Evolutionary conservation across 139 green algal genomes (phyloP), one percentile per base, ranked within the genome.

Genomic region (Picochlorum costavermella): DNA sequence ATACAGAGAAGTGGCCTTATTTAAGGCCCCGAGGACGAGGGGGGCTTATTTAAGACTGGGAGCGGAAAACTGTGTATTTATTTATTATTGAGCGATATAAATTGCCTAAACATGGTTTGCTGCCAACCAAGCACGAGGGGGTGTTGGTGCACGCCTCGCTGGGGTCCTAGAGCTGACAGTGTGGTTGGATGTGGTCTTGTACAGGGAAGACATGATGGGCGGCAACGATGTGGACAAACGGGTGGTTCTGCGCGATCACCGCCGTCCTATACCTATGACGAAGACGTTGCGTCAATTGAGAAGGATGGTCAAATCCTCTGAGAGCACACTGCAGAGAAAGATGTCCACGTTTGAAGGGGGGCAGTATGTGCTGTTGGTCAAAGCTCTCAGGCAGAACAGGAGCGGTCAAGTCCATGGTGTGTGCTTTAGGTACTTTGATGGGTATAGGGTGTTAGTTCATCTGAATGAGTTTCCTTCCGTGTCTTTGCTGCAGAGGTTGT

Each of bases 161-260:
- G 45, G 45, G 45, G 45, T 50, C 45, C 45, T 50, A 4, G 45
- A 2, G 45, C 45, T 50, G 45, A 50, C 45, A 2, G 45, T 0
- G 16, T 50, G 45, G 2, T 50, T 50, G 2, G 1, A 50, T 50
- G 45, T 50, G 45, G 45, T 50, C 45, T 50, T 50, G 45, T 50
- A 50, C 45, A 50, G 45, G 45, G 45, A 50, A 50, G 45, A 50
- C 45, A 50, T 50, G 45, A n/a, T 17, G 45, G 16, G 14, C 16
- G 45, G 45, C 45, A 50, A 50, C 45, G 45, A 17, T 50, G 2
- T 50, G 45, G 45, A 50, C 14, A 50, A 50, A n/a, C 14, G 45
- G 45, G 45, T 50, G 45, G 45, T 50, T 50, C 45, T 50, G 45
- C 45, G 45, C 45, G 45, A 50, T 50, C 45, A 50, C 45, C 45